Evolutionary conservation across 1,284 basidiomycete species (phyloP), one percentile per base, ranked within the genome.

Genomic region (Cryptococcus amylolentus): DNA sequence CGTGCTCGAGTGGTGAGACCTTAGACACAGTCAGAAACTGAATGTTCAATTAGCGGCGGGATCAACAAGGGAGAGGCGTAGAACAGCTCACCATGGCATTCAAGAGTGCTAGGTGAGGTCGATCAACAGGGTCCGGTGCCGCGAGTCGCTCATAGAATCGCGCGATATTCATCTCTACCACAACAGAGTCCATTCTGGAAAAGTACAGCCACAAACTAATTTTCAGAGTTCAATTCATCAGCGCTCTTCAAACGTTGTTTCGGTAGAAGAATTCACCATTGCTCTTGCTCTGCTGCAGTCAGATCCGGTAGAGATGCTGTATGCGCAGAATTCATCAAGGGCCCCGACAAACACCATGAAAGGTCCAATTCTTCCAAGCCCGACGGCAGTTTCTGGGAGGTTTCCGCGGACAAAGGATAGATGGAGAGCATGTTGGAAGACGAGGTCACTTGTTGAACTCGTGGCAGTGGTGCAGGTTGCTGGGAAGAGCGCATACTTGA

Each of bases 191-290:
- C 23, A 54, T 54, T 28, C 56, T 51, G 13, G 54, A 52, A 39
- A 60, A 60, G 40, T 55, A 61, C 14, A 61, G 47, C 51, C 58
- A 57, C 5, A 61, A 26, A 23, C 62, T 64, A 51, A 8, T 9
- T 27, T 18, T 20, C 20, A 35, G 35, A 20, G 20, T 20, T 20
- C 20, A 20, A 20, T 20, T 20, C 20, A 20, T 44, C 54, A 40
- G 42, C 23, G 9, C 12, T 28, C 27, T 43, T 28, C n/a, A 6
- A 27, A 18, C 2, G 38, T 1, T 6, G 27, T 31, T 20, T 26
- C n/a, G 39, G 14, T 8, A 9, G 26, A 12, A 44, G 1, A 6
- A 49, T 55, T 44, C 26, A 60, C 55, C 51, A 56, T 23, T 60
- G 57, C 38, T 54, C 42, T 40, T 48, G 46, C 9, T 46, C 35